Evolutionary conservation across 2,329 filamentous ascomycete genomes (phyloP).

Genomic region (Monilinia aucupariae): DNA sequence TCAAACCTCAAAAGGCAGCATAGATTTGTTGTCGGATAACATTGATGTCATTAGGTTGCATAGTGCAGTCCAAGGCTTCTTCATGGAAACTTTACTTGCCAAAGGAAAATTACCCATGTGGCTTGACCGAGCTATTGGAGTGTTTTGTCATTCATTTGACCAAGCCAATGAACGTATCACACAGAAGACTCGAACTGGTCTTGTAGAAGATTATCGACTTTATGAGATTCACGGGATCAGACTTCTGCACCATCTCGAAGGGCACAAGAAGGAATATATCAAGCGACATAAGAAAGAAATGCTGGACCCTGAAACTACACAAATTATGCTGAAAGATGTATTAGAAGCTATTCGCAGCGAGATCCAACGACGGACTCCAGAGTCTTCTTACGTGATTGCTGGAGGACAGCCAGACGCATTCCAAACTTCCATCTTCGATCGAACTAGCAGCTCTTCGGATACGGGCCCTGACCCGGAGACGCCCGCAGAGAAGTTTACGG

Average conservation of each 20-base stretch:
- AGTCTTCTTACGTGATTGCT: conserved; percentile 38
- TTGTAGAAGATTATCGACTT: conserved; percentile 49
- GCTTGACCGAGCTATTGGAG: conserved; percentile 43
- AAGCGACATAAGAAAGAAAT: conserved; percentile 18
- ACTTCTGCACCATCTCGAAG: conserved; percentile 42
- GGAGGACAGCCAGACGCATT: conserved; percentile 35
- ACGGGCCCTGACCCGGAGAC: conserved; percentile 39
- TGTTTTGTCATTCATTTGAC: conserved; percentile 48
- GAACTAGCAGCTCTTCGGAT: conserved; percentile 45
- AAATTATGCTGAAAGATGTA: conserved; percentile 36
- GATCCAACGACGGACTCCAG: conserved; percentile 42
- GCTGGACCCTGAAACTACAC: conserved; percentile 29
- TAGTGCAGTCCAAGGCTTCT: conserved; percentile 49
- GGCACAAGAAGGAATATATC: conserved; percentile 36
- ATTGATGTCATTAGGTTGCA: conserved; percentile 48
- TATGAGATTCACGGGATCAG: conserved; percentile 48
- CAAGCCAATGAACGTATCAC: conserved; percentile 42
- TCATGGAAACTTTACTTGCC: conserved; percentile 42
- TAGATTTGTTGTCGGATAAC: conserved; percentile 41
- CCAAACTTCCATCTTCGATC: conserved; percentile 47
- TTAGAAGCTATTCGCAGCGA: conserved; percentile 39
- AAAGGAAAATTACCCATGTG: conserved; percentile 42
- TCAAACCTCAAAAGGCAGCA: conserved; percentile 37
- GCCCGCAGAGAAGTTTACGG: conserved; percentile 33
- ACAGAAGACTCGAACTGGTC: conserved; percentile 39